Evolutionary conservation across 352 stramenopile species (phyloP).

Genomic region (Phytophthora nicotianae): DNA sequence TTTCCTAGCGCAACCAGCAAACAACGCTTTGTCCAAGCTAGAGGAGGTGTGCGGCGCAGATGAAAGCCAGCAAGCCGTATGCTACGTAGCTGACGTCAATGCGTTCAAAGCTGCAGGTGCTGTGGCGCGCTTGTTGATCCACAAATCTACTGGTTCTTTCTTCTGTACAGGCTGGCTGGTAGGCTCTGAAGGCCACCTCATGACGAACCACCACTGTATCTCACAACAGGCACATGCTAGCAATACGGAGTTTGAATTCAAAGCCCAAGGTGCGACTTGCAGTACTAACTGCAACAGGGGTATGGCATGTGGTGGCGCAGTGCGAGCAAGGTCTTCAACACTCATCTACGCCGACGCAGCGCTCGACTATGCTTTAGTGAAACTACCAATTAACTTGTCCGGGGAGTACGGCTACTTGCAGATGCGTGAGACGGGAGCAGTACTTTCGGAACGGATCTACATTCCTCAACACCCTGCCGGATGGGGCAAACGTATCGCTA

Average conservation of each 20-base stretch:
- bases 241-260: slow-evolving; percentile 74
- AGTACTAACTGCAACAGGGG: slow-evolving; percentile 39
- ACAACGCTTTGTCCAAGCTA: slow-evolving; percentile 21
- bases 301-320: slow-evolving; percentile 47
- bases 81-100: slow-evolving; percentile 32
- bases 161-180: slow-evolving; percentile 84
- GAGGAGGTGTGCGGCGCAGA: slow-evolving; percentile 73
- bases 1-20: slow-evolving; percentile 39
- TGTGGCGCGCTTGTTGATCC: slow-evolving; percentile 65
- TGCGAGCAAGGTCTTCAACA: slow-evolving; percentile 37
- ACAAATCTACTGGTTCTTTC: slow-evolving; percentile 56
- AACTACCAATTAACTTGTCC: slow-evolving; percentile 57
- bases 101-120: slow-evolving; percentile 40
- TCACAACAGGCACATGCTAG: slow-evolving; percentile 43
- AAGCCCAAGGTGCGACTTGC: slow-evolving; percentile 50
- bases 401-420: slow-evolving; percentile 61
- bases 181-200: slow-evolving; percentile 69
- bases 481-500: slow-evolving; percentile 71
- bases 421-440: slow-evolving; percentile 49
- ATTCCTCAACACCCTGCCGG: slow-evolving; percentile 68
- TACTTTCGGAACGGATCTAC: slow-evolving; percentile 64
- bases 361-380: slow-evolving; percentile 75
- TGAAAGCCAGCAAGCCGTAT: slow-evolving; percentile 62
- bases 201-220: slow-evolving; percentile 88
- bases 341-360: slow-evolving; percentile 41